phyloP scores from a whole-genome alignment of 2,329 filamentous ascomycete species.

The Escovopsis weberi region DNA sequence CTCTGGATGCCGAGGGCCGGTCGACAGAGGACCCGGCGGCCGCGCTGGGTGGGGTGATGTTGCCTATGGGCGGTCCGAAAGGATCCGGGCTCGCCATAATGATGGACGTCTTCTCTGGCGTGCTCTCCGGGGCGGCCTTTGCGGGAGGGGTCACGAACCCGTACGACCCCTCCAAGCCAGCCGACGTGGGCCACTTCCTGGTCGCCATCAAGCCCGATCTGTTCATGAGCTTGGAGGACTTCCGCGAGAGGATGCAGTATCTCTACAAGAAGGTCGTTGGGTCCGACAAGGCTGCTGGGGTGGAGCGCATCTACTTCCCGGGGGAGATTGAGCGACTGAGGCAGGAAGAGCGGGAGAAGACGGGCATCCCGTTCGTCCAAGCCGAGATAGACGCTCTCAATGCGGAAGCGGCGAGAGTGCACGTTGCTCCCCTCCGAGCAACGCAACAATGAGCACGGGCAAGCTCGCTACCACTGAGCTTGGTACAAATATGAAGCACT shows the following conservation, averaged over 20 bases:
- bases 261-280: conserved; percentile 39
- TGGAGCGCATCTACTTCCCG: conserved; percentile 45
- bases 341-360: conserved; percentile 34
- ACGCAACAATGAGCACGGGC: background rate
- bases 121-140: conserved; percentile 63
- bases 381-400: conserved; percentile 43
- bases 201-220: conserved; percentile 60
- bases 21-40: conserved; percentile 56
- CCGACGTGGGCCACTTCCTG: conserved; percentile 62
- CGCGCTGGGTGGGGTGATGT: conserved; percentile 65
- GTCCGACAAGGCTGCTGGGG: conserved; percentile 37
- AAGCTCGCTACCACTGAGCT: background rate
- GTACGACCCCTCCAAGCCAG: conserved; percentile 54
- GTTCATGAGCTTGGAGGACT: conserved; percentile 57
- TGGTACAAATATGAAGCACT: background rate
- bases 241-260: conserved; percentile 45
- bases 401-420: conserved; percentile 33
- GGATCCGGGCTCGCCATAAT: conserved; percentile 64
- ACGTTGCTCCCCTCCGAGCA: conserved; percentile 12
- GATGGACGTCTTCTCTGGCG: conserved; percentile 83
- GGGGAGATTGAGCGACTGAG: conserved; percentile 46
- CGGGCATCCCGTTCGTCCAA: conserved; percentile 43
- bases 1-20: conserved; percentile 54
- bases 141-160: conserved; percentile 64
- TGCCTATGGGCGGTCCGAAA: conserved; percentile 76